Evolutionary conservation across 495 filamentous ascomycete species (phyloP), one percentile per base, ranked within the genome.

Genomic region (Penicillium crystallinum): DNA sequence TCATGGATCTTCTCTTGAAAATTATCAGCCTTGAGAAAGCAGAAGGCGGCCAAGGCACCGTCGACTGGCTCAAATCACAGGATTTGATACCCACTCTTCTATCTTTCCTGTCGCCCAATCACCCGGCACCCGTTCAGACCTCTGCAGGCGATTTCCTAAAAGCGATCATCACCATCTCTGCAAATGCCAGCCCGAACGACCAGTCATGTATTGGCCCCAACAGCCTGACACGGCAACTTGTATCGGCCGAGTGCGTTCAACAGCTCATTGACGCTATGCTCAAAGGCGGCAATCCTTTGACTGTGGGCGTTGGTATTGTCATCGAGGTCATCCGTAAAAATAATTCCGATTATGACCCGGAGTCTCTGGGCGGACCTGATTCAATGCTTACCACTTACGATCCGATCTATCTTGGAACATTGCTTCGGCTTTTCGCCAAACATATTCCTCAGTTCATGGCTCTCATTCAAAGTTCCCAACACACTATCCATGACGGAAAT

Each of bases 251-350:
- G 14, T 97, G 91, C 59, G 83, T 96, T 21, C 80, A 90, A 57
- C 82, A 79, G 41, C 78, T 99, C 12, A 88, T 97, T 49, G 73
- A 76, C 21, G 88, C 93, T 54, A 99, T 99, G 93, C 83, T 97
- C 17, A 81, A 84, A 29, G 93, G 93, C 23, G 95, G 93, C 35
- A 97, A 97, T 58, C 86, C 93, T 4, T 73, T 99, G 49, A 97
- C 93, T 1, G 95, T 97, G 34, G 95, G 93, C 17, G 93, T 99
- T 25, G 93, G 95, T 14, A 96, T 97, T 55, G 82, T 99, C 11
- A 97, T 99, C 56, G 93, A 99, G 67, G 93, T 99, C 23, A 99
- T 99, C 61, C 82, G 93, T 43, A 99, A 99, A 73, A 99, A 99
- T 62, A 99, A 99, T 63, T 97, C 95, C 0, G 93, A 99, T 68